phyloP scores from a whole-genome alignment of 1,284 basidiomycete genomes.

The Malassezia slooffiae region DNA sequence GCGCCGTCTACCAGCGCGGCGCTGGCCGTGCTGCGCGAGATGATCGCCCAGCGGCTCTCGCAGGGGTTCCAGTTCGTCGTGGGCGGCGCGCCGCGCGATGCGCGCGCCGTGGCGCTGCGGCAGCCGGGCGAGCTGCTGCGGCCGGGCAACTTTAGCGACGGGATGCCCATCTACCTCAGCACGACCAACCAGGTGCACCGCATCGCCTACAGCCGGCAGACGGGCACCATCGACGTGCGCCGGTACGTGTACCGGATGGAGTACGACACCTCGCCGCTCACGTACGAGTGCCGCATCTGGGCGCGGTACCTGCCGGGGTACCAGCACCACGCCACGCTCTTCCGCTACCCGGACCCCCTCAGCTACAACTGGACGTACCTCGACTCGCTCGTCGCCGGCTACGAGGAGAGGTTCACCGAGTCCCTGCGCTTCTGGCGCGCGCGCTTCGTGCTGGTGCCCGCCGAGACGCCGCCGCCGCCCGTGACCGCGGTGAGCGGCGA shows the following conservation, averaged over 20 bases:
- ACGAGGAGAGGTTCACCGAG: constrained; percentile 39
- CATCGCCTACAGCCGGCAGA: constrained; percentile 65
- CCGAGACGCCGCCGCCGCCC: constrained; percentile 58
- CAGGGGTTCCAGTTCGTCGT: constrained; percentile 83
- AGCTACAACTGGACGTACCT: constrained; percentile 47
- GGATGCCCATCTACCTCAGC: constrained; percentile 69
- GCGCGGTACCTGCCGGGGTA: constrained; percentile 77
- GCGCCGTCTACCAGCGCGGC: constrained; percentile 59
- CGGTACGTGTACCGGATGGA: constrained; percentile 70
- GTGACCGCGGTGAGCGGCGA: constrained; percentile 41
- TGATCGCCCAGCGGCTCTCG: constrained; percentile 78
- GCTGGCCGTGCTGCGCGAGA: constrained; percentile 67
- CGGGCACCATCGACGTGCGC: constrained; percentile 75
- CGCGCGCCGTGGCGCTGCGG: constrained; percentile 22
- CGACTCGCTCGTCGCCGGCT: constrained; percentile 48
- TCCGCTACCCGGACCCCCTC: constrained; percentile 65
- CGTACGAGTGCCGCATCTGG: constrained; percentile 82
- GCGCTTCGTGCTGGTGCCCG: constrained; percentile 84
- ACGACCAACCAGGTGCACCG: constrained; percentile 92
- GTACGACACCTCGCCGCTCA: constrained; percentile 55
- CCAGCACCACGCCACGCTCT: constrained; percentile 65
- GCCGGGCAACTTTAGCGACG: constrained; percentile 38
- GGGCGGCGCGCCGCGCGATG: constrained; percentile 16
- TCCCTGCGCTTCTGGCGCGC: constrained; percentile 69
- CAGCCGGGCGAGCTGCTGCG: constrained; percentile 43